These are phyloP conservation scores for Cadophora sp. DNA, from an alignment of 2,329 filamentous ascomycete genomes.

Conservation along the genomic window DNA sequence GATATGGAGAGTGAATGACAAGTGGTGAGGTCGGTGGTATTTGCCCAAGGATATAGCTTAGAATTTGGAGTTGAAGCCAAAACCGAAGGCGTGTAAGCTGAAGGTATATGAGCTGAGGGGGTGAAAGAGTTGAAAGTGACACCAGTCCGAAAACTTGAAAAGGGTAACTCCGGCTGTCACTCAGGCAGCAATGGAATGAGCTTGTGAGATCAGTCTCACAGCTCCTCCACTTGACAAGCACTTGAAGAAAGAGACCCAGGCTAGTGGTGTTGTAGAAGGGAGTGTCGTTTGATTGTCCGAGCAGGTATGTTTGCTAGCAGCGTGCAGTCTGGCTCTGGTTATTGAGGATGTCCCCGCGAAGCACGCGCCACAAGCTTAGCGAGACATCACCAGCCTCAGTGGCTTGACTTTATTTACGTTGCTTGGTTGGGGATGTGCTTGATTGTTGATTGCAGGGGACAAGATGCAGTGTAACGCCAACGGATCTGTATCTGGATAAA, in stretches of 20 bases:
- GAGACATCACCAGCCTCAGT: constrained; percentile 19
- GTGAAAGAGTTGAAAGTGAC: not conserved
- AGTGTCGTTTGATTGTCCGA: not conserved
- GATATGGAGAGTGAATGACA: not conserved
- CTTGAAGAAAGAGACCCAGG: not conserved
- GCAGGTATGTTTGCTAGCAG: not conserved
- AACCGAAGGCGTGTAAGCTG: not conserved
- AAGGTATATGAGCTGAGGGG: not conserved
- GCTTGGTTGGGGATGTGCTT: no score
- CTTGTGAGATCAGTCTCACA: no score
- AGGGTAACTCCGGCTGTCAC: no score
- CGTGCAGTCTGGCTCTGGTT: not conserved
- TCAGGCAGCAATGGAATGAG: no score
- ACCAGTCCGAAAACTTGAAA: no score
- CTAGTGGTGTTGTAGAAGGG: not conserved
- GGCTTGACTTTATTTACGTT: constrained; percentile 10
- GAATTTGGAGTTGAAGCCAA: not conserved
- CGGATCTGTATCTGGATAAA: not conserved
- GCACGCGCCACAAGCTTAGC: constrained; percentile 11
- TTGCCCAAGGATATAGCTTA: not conserved
- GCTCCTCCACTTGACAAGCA: not conserved
- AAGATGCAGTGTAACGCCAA: not conserved
- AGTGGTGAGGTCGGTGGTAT: not conserved
- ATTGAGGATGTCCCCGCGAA: no score
- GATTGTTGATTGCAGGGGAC: not conserved